A percentile compares a stretch with the other conserved stretches of the same genome.
phyloP scores from a whole-genome alignment of 192 early-diverging fungal species.

The Phycomyces nitens region DNA sequence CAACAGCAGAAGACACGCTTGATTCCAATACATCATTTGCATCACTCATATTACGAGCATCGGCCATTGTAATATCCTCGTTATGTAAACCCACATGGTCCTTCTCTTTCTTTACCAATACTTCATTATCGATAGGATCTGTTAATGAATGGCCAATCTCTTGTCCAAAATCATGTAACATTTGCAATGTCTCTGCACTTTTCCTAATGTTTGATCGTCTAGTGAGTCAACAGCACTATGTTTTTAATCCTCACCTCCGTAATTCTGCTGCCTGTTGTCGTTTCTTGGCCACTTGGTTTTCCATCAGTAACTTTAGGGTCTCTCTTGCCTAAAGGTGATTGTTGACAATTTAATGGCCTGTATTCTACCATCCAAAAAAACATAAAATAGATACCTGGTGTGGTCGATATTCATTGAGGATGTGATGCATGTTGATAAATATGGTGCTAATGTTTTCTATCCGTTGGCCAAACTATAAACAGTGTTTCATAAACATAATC shows the following conservation, averaged over 20 bases:
- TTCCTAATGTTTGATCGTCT: conserved; percentile 6
- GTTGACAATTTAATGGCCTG: background rate
- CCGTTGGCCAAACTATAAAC: conserved; percentile 48
- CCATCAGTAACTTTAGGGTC: conserved; percentile 62
- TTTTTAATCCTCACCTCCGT: conserved; percentile 27
- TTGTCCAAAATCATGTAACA: conserved; percentile 8
- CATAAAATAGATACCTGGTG: conserved; percentile 55
- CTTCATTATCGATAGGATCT: background rate
- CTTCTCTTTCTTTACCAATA: background rate
- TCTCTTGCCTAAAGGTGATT: conserved; percentile 44
- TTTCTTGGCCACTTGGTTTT: conserved; percentile 58
- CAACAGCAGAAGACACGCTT: no score
- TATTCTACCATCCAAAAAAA: background rate
- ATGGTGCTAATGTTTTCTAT: conserved; percentile 66
- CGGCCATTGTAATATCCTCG: background rate
- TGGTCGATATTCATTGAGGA: conserved; percentile 79
- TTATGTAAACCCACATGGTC: background rate
- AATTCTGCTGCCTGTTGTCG: conserved; percentile 40
- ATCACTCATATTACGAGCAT: no score
- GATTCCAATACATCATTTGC: no score
- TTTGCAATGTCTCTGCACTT: conserved; percentile 11
- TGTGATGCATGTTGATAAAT: conserved; percentile 78
- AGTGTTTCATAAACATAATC: background rate
- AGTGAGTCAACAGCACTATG: background rate
- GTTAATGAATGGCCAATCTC: background rate